phyloP scores from a whole-genome alignment of 805 yeast species.

The Wickerhamiella australiensis region DNA sequence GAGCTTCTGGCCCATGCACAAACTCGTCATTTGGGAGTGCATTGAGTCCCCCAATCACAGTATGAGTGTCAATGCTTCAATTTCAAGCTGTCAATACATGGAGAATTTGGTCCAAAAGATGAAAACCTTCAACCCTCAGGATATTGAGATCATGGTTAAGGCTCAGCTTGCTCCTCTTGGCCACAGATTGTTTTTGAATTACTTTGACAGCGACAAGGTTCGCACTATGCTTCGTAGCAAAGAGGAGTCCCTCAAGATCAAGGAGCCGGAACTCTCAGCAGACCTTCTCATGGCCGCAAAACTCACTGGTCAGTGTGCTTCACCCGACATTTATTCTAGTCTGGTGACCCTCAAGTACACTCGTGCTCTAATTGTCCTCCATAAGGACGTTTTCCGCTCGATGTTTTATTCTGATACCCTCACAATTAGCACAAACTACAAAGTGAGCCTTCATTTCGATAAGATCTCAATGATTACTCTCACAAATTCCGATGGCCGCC shows the following conservation, averaged over 20 bases:
- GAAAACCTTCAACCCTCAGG: slow-evolving; percentile 1
- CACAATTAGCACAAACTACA: slow-evolving; percentile 5
- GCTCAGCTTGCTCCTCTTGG: background rate
- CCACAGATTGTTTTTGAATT: slow-evolving; percentile 1
- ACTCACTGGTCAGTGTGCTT: slow-evolving; percentile 2
- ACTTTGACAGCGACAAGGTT: slow-evolving; percentile 7
- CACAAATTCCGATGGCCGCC: background rate
- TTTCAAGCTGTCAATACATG: slow-evolving; percentile 4
- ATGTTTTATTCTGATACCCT: background rate
- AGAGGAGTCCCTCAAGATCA: slow-evolving; percentile 1
- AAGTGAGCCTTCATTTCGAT: slow-evolving; percentile 4
- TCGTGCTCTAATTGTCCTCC: background rate
- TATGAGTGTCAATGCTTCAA: slow-evolving; percentile 8
- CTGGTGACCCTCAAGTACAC: background rate
- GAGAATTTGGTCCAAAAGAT: slow-evolving; percentile 2
- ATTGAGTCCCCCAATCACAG: slow-evolving; percentile 1
- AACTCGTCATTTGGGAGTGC: slow-evolving; percentile 12
- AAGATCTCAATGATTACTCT: background rate
- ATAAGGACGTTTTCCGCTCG: background rate
- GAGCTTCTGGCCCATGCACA: slow-evolving; percentile 11
- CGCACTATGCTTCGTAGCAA: slow-evolving; percentile 5
- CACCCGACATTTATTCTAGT: background rate
- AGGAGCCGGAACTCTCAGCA: background rate
- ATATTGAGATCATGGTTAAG: slow-evolving; percentile 4
- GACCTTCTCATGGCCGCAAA: slow-evolving; percentile 7